Evolutionary conservation across 2,329 filamentous ascomycete genomes (phyloP), one percentile per base, ranked within the genome.

Genomic region (Epichloe uncinata): DNA sequence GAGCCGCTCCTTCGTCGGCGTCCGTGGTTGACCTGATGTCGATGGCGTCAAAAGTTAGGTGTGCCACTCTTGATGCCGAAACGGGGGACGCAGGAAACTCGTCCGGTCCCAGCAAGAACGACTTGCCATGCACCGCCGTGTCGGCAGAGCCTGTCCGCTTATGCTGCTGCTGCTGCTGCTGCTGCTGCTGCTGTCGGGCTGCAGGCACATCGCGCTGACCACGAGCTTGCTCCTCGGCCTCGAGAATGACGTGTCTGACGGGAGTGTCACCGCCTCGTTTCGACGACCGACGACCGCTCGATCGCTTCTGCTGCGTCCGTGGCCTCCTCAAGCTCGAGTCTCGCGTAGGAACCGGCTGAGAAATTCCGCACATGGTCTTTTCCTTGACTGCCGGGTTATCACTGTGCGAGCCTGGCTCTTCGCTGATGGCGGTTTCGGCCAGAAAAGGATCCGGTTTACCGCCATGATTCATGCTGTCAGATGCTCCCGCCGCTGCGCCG

Each of bases 321-420:
- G 76, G 72, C 57, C 77, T 84, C 47, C 77, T 70, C 36, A 86
- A 67, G 37, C 83, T 87, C 1, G 83, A 88, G 50, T 85, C 82
- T 50, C 83, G 75, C 7, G 73, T 64, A 0, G 85, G 84, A 49
- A 88, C 85, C 7, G 73, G 65, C 45, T 75, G 69, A 2, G 74
- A 72, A 49, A 68, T 74, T 30, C 20, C 45, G 34, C n/a, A 16
- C 26, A 20, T 20, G 20, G 26, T 59, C 57, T 53, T 57, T 54
- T 5, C 56, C 56, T 12, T 57, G 55, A 18, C 18, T 50, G 18
- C 49, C 47, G 46, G 55, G 11, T 65, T 58, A n/a, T 59, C 58
- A 47, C 56, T 58, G 8, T 53, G 51, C 1, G 47, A 53, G 20
- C 54, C 48, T 2, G 74, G 68, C 56, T 82, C 79, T 57, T 83